These are phyloP conservation scores for Datisca glomerata DNA, from an alignment of 306 rosid species.

Conservation along the genomic window DNA sequence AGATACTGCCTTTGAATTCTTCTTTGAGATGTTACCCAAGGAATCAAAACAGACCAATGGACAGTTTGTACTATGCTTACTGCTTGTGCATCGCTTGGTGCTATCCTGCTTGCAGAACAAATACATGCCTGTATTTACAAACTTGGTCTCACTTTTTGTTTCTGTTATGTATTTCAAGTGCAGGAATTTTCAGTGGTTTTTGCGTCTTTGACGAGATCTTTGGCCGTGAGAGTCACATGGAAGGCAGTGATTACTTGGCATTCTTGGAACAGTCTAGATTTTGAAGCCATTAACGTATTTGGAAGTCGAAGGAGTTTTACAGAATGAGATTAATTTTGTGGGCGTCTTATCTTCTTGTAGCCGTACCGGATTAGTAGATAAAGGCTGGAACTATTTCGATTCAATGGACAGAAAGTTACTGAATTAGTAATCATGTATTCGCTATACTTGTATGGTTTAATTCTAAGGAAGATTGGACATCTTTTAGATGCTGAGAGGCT, in stretches of 20 bases:
- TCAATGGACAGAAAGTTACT: slow-evolving; percentile 18
- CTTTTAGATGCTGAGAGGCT: slow-evolving; percentile 20
- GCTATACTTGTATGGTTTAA: slow-evolving; percentile 28
- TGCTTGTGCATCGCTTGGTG: slow-evolving; percentile 19
- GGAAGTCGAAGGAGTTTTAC: slow-evolving; percentile 14
- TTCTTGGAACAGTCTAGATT: slow-evolving; percentile 17
- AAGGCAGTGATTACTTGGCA: slow-evolving; percentile 25
- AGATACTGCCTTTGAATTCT: slow-evolving; percentile 16
- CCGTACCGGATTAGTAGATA: slow-evolving; percentile 18
- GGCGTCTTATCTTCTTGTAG: slow-evolving; percentile 26
- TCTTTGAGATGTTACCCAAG: slow-evolving; percentile 16
- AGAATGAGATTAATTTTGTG: slow-evolving; percentile 14
- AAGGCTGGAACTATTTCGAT: slow-evolving; percentile 19
- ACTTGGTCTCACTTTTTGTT: slow-evolving; percentile 19
- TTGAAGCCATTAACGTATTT: slow-evolving; percentile 20
- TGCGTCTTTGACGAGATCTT: slow-evolving; percentile 17
- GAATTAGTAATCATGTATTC: slow-evolving; percentile 19
- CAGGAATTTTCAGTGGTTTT: slow-evolving; percentile 21
- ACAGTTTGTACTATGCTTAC: slow-evolving; percentile 16
- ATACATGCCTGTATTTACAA: slow-evolving; percentile 16
- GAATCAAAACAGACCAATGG: slow-evolving; percentile 13
- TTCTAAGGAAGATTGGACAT: slow-evolving; percentile 21
- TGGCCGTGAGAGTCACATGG: slow-evolving; percentile 20
- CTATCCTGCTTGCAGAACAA: slow-evolving; percentile 19
- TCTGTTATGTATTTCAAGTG: slow-evolving; percentile 31